Evolutionary conservation across 1,139 yeast genomes (phyloP).

Genomic region (Zygoascus sp.): DNA sequence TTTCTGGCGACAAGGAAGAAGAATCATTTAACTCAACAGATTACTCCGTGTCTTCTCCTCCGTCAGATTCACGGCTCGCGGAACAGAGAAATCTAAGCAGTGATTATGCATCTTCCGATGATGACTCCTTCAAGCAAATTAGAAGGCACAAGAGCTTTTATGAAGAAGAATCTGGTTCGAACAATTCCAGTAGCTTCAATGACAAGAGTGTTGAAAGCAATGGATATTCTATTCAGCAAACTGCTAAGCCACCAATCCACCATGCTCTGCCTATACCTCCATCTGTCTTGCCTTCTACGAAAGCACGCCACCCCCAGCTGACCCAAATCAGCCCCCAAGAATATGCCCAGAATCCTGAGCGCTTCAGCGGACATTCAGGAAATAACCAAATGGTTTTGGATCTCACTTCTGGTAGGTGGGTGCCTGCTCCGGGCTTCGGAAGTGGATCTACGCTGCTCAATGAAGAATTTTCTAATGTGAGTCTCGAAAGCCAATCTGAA

Average conservation of each 20-base stretch:
- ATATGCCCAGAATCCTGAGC: conserved; percentile 15
- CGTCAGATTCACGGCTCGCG: background rate
- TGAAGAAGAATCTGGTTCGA: background rate
- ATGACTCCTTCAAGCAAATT: background rate
- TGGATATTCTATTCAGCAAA: background rate
- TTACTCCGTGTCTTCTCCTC: background rate
- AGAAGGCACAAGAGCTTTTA: background rate
- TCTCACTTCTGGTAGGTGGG: conserved; percentile 5
- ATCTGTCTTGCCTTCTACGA: background rate
- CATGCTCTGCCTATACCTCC: background rate
- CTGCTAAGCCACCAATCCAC: background rate
- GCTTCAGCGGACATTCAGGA: conserved; percentile 40
- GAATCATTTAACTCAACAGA: background rate
- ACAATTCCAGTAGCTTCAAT: background rate
- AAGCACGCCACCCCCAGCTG: conserved; percentile 19
- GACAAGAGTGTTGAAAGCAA: background rate
- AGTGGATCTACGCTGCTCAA: conserved; percentile 25
- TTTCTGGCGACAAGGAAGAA: background rate
- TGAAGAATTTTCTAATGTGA: conserved; percentile 7
- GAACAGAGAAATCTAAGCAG: background rate
- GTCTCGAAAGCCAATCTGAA: background rate
- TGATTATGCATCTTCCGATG: conserved; percentile 1
- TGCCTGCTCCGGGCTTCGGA: conserved; percentile 16
- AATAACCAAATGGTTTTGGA: conserved; percentile 45
- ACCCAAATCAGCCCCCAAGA: conserved; percentile 25